Percentiles rank a stretch among this genome's conserved stretches.
These are phyloP conservation scores for Tillandsia fasciculata DNA, from an alignment of 176 grass and related monocot genomes.

Conservation along the genomic window DNA sequence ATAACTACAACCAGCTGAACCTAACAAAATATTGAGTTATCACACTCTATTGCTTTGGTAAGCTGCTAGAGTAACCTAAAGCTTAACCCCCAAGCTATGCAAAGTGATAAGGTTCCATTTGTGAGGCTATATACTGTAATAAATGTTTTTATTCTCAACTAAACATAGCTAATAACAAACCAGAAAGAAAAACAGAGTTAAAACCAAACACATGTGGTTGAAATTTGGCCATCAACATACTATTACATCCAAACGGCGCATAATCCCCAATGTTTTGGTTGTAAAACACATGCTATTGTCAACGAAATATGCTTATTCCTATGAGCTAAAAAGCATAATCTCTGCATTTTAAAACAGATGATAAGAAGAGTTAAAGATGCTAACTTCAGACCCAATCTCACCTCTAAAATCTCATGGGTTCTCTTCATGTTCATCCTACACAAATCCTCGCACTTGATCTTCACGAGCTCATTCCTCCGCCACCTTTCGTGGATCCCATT, in stretches of 20 bases:
- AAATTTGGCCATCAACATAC: background rate
- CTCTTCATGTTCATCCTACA: slow-evolving; percentile 86
- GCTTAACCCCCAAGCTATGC: too few species aligned
- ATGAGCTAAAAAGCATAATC: background rate
- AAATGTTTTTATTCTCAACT: background rate
- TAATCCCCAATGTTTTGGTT: background rate
- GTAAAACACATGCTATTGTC: background rate
- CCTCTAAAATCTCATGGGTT: slow-evolving; percentile 86
- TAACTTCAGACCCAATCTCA: slow-evolving; percentile 9
- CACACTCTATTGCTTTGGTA: too few species aligned
- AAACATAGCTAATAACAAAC: slow-evolving; percentile 2
- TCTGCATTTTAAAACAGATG: background rate
- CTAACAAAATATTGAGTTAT: too few species aligned
- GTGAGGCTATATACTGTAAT: background rate
- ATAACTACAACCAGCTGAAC: too few species aligned
- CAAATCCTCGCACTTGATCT: slow-evolving; percentile 70
- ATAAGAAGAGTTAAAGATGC: background rate
- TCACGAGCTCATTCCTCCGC: slow-evolving; percentile 63
- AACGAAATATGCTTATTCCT: background rate
- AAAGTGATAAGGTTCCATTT: too few species aligned
- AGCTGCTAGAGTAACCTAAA: too few species aligned
- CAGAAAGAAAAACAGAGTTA: background rate
- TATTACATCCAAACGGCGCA: background rate
- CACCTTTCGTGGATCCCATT: slow-evolving; percentile 90
- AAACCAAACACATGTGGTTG: background rate